Base-by-base conservation (phyloP, 192 early-diverging fungal species). In the Phlyctochytrium planicorne region DNA sequence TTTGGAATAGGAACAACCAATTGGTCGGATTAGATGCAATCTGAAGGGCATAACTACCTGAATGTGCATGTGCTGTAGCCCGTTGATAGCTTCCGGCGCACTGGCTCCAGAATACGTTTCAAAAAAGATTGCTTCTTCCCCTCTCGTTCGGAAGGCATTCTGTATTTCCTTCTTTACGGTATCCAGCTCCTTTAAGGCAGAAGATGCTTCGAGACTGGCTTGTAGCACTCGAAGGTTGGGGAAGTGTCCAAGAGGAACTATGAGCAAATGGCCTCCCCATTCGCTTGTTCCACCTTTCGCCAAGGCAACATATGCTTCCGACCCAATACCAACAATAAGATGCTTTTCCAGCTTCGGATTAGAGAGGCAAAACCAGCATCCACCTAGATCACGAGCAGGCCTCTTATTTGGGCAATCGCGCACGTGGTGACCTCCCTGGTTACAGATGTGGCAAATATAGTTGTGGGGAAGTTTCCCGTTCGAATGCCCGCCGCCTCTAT, bases 341-440 rank as follows among this genome's bases (percentile, higher is more conserved):
- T 96, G 94, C 76, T 94, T 93, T 69, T 90, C 91, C 27, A 95
- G 77, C 36, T 90, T 88, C 0, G 96, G 94, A 67, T 93, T 95
- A 0, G 93, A 84, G 53, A 98, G 78, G 72, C 96, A 98, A 75
- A 98, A 98, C 96, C 96, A 98, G 78, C 96, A 98, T 2, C 87
- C 80, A 31, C 68, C 36, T 29, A 27, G 27, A 27, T 62, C 30
- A 20, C 30, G n/a, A 34, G 33, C 60, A 16, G 60, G 6, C 20
- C 63, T 65, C 35, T 61, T 63, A 24, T 75, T 53, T 10, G 85
- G 81, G 56, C 84, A 83, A 64, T 83, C 73, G 4, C 69, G 31
- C 14, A 78, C 77, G 73, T 77, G 79, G 63, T 89, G 82, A 0
- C 86, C 82, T 16, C 78, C 57, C 67, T 72, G 62, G 27, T 77